Percentiles rank a stretch among this genome's conserved stretches.
Conservation (phyloP, 495 filamentous ascomycete species). For the Penicillium longicatenatum region DNA sequence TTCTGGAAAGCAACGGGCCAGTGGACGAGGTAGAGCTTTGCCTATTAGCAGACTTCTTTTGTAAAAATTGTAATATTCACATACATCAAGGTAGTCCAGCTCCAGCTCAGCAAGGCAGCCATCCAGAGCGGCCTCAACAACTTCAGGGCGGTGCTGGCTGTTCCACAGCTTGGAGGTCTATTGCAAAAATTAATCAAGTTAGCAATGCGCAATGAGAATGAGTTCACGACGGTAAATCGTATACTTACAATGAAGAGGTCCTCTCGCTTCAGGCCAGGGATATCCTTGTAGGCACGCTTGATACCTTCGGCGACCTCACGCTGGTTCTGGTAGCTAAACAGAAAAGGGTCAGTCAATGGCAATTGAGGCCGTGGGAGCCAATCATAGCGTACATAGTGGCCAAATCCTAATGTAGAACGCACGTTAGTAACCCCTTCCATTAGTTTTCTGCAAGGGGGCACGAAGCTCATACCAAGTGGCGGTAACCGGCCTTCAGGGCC, state of each 20-base stretch:
- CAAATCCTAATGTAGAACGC: constrained; percentile 32
- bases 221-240: not conserved
- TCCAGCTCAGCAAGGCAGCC: constrained; percentile 50
- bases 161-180: constrained; percentile 56
- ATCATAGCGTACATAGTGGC: constrained; percentile 42
- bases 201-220: not conserved
- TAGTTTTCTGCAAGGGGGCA: not conserved
- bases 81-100: constrained; percentile 52
- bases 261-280: constrained; percentile 52
- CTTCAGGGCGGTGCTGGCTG: constrained; percentile 49
- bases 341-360: constrained; percentile 39
- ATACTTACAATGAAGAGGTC: constrained; percentile 50
- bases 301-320: constrained; percentile 48
- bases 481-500: constrained; percentile 57
- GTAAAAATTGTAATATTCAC: not conserved
- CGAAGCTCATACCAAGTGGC: constrained; percentile 47
- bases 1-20: constrained; percentile 52
- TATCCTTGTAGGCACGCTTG: constrained; percentile 47
- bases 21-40: constrained; percentile 54
- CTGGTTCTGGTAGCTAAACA: constrained; percentile 51
- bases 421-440: not conserved
- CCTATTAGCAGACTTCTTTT: not conserved
- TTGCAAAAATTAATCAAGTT: not conserved
- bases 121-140: constrained; percentile 48
- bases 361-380: not conserved